Base-by-base conservation (phyloP, 768 basidiomycete species). In the Hydnomerulius pinastri region DNA sequence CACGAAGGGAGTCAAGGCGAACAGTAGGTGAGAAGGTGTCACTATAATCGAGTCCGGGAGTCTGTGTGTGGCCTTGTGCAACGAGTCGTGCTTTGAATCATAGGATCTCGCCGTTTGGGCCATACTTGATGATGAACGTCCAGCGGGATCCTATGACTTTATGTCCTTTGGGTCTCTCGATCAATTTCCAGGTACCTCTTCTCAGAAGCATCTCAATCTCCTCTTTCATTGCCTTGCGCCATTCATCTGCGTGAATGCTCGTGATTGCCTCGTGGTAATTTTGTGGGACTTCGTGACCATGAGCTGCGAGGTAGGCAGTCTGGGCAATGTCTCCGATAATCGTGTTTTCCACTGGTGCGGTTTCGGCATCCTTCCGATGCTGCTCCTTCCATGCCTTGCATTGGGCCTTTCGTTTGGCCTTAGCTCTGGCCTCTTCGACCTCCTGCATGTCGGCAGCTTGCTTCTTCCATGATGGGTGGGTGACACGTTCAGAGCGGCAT, bases 61-160 rank as follows among this genome's bases (percentile, higher is more conserved):
- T 57, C 32, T 80, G 76, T 0, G 66, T 61, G 59, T 65, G 77
- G 0, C 76, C 75, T 46, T 74, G 64, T 0, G 73, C 74, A 0
- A 77, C 74, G 1, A 79, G 66, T 11, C 72, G 51, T 10, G 68
- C 75, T 57, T 78, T 76, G 61, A 53, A 44, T 1, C n/a, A 11
- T 25, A 43, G n/a, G 0, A 57, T 36, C 3, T 53, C 28, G 4
- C 52, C 45, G 1, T 29, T 15, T n/a, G 38, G 35, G 15, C 25
- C 38, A 9, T 39, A 50, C 6, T 57, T 57, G 17, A 39, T 36
- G 1, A 20, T 23, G 11, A 43, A 53, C 2, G 21, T 17, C 56
- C 53, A 57, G 0, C 20, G 12, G 1, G 17, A 39, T 1, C 53
- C 36, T 6, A 58, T 47, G 17, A 48, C 9, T 3, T 48, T 48